Evolutionary conservation across 1,139 yeast species (phyloP).

Genomic region (Blastobotrys raffinosifermentans): DNA sequence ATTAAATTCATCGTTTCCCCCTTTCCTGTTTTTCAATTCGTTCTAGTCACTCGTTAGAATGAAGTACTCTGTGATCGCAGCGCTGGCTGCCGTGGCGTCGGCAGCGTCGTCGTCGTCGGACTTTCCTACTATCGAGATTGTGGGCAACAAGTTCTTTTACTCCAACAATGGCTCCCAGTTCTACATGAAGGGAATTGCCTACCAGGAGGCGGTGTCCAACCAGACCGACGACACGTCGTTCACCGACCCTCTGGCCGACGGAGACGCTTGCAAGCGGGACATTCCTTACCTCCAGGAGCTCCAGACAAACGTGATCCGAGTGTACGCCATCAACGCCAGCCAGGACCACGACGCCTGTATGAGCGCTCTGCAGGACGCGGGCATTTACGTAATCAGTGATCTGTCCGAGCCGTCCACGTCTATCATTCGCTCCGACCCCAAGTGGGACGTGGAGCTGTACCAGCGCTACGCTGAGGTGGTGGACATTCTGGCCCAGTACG

Average conservation of each 20-base stretch:
- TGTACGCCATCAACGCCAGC: constrained; percentile 79
- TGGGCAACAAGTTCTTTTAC: constrained; percentile 60
- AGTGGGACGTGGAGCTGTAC: constrained; percentile 46
- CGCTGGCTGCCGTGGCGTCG: constrained; percentile 15
- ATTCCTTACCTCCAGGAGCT: constrained; percentile 60
- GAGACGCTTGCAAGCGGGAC: constrained; percentile 67
- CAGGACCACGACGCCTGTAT: constrained; percentile 83
- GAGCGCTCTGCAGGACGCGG: constrained; percentile 86
- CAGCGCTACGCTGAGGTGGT: constrained; percentile 54
- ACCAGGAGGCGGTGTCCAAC: constrained; percentile 48
- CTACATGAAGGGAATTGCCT: constrained; percentile 75
- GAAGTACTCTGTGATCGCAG: constrained; percentile 13
- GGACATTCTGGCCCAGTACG: constrained; percentile 71
- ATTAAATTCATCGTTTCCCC: constrained; percentile 3
- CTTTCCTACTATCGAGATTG: constrained; percentile 33
- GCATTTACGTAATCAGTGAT: constrained; percentile 83
- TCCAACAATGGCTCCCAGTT: constrained; percentile 78
- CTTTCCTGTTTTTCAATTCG: constrained; percentile 5
- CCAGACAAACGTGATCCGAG: constrained; percentile 77
- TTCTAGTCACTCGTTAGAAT: constrained; percentile 6
- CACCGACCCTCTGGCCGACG: constrained; percentile 68
- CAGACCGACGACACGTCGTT: constrained; percentile 42
- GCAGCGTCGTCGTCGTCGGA: constrained; percentile 20
- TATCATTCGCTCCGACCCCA: constrained; percentile 77
- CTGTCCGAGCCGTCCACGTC: constrained; percentile 81